Evolutionary conservation across 495 filamentous ascomycete species (phyloP), one percentile per base, ranked within the genome.

Genomic region (Podospora sp.): DNA sequence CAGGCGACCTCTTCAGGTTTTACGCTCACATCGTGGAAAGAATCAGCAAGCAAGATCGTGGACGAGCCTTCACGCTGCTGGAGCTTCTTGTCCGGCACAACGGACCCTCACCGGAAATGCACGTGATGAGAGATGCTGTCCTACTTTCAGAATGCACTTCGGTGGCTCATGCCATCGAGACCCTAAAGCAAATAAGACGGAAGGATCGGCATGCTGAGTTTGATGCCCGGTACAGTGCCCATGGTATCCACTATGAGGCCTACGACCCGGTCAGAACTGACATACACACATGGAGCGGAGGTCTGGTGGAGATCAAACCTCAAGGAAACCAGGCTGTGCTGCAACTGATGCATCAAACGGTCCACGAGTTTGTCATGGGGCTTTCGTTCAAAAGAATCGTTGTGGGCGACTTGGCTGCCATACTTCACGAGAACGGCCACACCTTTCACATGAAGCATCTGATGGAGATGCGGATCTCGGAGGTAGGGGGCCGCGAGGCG

Each of bases 311-410:
- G 56, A 11, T 35, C 25, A 46, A 46, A 46, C 7, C 16, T 18
- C 40, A 46, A 14, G 40, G 14, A 4, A 11, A 11, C 16, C 2
- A 14, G 5, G 5, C 2, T 46, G 5, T 4, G 14, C 56, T 16
- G 24, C 52, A 55, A 12, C 27, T 59, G 2, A 59, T 59, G 56
- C 56, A 59, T 26, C 56, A 59, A n/a, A 59, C 56, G 8, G 56
- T 59, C 25, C 6, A 6, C 2, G 56, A 59, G 18, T 59, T 59
- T 20, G 25, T 33, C 14, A 7, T 27, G 27, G 56, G 26, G 1
- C 1, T 3, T 14, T n/a, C 14, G 14, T 58, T 58, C 55, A 24
- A 58, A 22, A 16, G 8, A 16, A 27, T 25, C 3, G 25, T 58
- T 6, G 6, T 58, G 4, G 55, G 25, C 3, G 25, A 58, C 8